Conservation (phyloP, 257 asterid genomes). For the Nicotiana attenuata region DNA sequence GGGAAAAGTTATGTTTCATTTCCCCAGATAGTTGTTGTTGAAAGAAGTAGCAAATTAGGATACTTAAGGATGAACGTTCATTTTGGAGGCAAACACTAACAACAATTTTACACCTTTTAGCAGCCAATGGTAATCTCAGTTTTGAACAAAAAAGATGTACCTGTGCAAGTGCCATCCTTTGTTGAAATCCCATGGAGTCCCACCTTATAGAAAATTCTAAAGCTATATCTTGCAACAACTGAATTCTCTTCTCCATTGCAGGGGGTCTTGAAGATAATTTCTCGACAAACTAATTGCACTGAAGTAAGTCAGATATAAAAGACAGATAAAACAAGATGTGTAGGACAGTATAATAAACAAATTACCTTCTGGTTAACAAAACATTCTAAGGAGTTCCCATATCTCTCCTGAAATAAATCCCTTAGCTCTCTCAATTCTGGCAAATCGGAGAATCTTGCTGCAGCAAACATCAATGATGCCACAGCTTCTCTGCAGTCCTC, state of each 20-base stretch:
- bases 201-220: slow-evolving; percentile 74
- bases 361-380: slow-evolving; percentile 80
- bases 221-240: slow-evolving; percentile 76
- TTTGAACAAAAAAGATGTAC: slow-evolving; percentile 33
- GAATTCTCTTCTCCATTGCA: slow-evolving; percentile 51
- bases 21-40: background rate
- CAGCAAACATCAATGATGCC: slow-evolving; percentile 90
- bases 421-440: slow-evolving; percentile 95
- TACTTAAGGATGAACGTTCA: background rate
- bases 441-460: slow-evolving; percentile 94
- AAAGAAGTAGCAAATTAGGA: background rate
- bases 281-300: slow-evolving; percentile 69
- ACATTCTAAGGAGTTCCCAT: slow-evolving; percentile 57
- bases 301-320: slow-evolving; percentile 22
- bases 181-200: slow-evolving; percentile 73
- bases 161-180: slow-evolving; percentile 60
- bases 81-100: background rate
- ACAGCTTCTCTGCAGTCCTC: slow-evolving; percentile 91
- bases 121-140: background rate
- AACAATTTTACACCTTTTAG: background rate
- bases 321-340: slow-evolving; percentile 7
- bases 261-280: slow-evolving; percentile 60
- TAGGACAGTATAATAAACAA: slow-evolving; percentile 1
- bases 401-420: slow-evolving; percentile 72
- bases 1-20: background rate